These are phyloP conservation scores for Teunomyces stri DNA, from an alignment of 805 yeast species.

Conservation along the genomic window DNA sequence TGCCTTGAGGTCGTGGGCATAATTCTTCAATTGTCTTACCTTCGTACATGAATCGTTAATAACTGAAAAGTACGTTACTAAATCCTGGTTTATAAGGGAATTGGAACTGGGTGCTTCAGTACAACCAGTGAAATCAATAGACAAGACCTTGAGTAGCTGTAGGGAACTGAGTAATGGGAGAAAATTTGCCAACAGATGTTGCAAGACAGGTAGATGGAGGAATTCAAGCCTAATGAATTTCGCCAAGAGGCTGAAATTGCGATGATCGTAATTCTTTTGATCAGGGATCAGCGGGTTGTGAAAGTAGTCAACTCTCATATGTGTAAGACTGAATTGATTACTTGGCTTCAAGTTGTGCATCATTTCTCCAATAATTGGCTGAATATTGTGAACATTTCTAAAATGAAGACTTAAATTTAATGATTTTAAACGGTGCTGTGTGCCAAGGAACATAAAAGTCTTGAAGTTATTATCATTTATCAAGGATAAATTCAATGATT, in stretches of 20 bases:
- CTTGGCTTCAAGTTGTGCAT: neutral
- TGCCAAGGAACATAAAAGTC: neutral
- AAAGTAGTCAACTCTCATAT: neutral
- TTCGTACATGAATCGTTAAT: neutral
- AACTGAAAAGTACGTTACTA: neutral
- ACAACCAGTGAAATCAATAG: slow-evolving; percentile 1
- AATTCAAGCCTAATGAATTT: neutral
- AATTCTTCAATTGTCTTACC: slow-evolving; percentile 3
- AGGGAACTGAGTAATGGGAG: neutral
- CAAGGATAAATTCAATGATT: neutral
- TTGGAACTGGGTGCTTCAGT: neutral
- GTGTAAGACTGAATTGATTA: neutral
- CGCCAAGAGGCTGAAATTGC: neutral
- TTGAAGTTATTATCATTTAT: slow-evolving; percentile 1
- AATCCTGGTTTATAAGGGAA: slow-evolving; percentile 1
- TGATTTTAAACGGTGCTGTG: neutral
- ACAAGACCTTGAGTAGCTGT: neutral
- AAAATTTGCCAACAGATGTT: slow-evolving; percentile 4
- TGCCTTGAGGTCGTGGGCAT: slow-evolving; percentile 3
- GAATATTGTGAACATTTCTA: neutral
- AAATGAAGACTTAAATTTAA: neutral
- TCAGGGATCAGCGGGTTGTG: slow-evolving; percentile 1
- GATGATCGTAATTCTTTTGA: neutral
- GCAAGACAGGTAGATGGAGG: slow-evolving; percentile 7
- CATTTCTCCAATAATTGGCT: neutral